Conservation (phyloP, 352 stramenopile species). For the Pythium sp. region DNA sequence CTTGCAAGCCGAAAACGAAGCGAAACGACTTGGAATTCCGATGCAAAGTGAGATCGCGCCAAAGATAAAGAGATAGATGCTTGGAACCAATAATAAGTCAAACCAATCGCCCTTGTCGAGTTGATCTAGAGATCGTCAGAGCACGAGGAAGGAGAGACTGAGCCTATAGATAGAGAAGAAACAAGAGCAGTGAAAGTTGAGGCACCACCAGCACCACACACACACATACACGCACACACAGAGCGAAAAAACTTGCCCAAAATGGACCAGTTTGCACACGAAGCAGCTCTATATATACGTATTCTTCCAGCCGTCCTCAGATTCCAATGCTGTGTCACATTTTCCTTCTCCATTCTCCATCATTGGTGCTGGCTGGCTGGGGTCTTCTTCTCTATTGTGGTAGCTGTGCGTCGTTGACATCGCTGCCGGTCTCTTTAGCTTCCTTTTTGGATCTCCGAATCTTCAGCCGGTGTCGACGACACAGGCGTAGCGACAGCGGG, state of each 20-base stretch:
- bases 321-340: not conserved
- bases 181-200: not conserved
- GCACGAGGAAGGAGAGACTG: not conserved
- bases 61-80: not conserved
- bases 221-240: not conserved
- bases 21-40: not conserved
- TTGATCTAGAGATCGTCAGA: not conserved
- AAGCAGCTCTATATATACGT: not conserved
- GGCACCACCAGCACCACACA: not conserved
- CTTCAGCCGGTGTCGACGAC: not conserved
- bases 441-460: not conserved
- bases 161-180: not conserved
- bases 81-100: not conserved
- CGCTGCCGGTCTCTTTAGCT: not conserved
- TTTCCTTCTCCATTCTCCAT: not conserved
- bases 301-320: not conserved
- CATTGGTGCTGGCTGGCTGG: not conserved
- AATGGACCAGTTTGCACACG: constrained; percentile 2
- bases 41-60: not conserved
- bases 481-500: not conserved
- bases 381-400: not conserved
- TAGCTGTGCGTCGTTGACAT: not conserved
- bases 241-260: not conserved
- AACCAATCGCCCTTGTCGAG: not conserved
- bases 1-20: not conserved